A percentile compares a stretch with the other conserved stretches of the same genome.
Evolutionary conservation across 805 yeast species (phyloP).

Genomic region (Starmerella bombi): DNA sequence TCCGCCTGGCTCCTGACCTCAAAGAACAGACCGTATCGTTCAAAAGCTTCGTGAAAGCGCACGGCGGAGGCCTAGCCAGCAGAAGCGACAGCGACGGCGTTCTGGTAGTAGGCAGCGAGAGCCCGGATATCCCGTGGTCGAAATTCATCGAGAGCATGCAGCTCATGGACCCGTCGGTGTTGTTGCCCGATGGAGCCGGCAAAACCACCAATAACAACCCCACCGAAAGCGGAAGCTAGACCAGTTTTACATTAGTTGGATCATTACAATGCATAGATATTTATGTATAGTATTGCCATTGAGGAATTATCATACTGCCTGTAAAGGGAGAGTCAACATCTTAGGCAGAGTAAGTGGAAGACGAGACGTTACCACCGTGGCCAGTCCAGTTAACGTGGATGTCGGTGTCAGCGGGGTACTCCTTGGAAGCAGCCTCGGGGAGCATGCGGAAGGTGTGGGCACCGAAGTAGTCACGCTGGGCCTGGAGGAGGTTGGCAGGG

Average conservation of each 20-base stretch:
- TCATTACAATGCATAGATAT: no score
- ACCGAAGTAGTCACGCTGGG: constrained; percentile 99
- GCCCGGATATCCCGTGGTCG: constrained; percentile 10
- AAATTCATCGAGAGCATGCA: constrained; percentile 15
- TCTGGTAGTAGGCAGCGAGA: constrained; percentile 9
- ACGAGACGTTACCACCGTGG: constrained; percentile 94
- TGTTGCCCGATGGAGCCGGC: no score
- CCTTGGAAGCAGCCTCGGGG: constrained; percentile 68
- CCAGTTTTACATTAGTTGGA: no score
- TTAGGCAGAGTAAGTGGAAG: constrained; percentile 85
- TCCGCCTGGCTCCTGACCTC: constrained; percentile 45
- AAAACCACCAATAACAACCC: no score
- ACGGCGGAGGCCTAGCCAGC: constrained; percentile 37
- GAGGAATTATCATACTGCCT: no score
- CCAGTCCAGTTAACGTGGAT: constrained; percentile 99
- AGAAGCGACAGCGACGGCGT: background rate
- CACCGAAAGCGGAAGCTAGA: no score
- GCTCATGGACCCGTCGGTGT: constrained; percentile 18
- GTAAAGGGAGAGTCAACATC: no score
- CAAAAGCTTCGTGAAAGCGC: constrained; percentile 43
- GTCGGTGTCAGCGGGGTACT: constrained; percentile 64
- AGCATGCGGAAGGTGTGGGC: constrained; percentile 97
- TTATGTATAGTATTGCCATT: no score
- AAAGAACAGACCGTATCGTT: constrained; percentile 50
- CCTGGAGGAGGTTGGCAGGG: constrained; percentile 97